A percentile compares a stretch with the other conserved stretches of the same genome.
phyloP scores from a whole-genome alignment of 2,329 filamentous ascomycete species.

The Blastomyces gilchristii region DNA sequence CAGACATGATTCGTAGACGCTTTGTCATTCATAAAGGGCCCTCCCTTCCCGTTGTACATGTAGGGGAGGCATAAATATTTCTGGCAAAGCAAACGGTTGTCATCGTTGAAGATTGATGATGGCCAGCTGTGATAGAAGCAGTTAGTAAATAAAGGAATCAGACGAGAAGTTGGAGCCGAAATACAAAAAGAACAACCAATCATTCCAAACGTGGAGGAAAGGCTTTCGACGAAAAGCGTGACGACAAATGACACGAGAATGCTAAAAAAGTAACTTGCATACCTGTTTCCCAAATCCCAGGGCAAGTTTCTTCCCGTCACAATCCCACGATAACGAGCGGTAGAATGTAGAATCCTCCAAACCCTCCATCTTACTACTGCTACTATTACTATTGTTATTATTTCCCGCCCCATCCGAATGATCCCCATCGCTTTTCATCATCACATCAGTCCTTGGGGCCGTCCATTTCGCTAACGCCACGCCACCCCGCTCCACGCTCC shows the following conservation, averaged over 20 bases:
- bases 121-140: conserved; percentile 23
- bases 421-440: conserved; percentile 22
- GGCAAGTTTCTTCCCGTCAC: conserved; percentile 44
- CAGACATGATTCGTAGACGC: neutral
- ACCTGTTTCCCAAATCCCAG: conserved; percentile 43
- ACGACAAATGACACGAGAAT: neutral
- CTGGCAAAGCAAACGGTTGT: conserved; percentile 11
- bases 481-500: conserved; percentile 38
- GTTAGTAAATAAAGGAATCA: neutral
- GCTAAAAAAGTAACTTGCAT: conserved; percentile 15
- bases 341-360: conserved; percentile 27
- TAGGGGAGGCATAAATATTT: neutral
- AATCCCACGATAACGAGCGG: conserved; percentile 42
- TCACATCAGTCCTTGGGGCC: conserved; percentile 22
- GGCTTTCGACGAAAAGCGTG: neutral
- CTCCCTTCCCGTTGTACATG: too few species aligned
- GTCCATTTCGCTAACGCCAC: conserved; percentile 34
- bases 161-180: neutral
- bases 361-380: conserved; percentile 20
- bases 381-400: conserved; percentile 16
- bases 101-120: conserved; percentile 33
- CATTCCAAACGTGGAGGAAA: too few species aligned
- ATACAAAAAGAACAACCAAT: too few species aligned
- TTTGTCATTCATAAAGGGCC: neutral
- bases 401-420: conserved; percentile 17